phyloP scores from a whole-genome alignment of 177 flowering plant species.

The Tripterygium wilfordii region DNA sequence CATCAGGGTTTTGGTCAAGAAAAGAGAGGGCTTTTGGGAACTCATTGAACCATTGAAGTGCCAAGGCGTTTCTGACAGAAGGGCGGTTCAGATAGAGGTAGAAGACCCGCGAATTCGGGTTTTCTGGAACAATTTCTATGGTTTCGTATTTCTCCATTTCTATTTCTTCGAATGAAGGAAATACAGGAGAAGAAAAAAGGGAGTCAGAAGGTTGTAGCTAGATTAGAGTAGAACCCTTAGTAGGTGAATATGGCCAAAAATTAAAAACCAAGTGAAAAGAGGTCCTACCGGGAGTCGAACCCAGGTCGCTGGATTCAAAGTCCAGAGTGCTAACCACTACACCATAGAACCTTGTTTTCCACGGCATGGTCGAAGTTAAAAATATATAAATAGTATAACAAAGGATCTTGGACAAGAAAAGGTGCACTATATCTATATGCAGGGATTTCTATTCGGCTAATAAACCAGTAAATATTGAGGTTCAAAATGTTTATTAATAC shows the following conservation, averaged over 20 bases:
- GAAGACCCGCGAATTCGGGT: slow-evolving; percentile 33
- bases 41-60: slow-evolving; percentile 67
- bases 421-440: too few species aligned
- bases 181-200: background rate
- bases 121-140: slow-evolving; percentile 29
- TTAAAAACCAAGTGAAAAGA: slow-evolving; percentile 15
- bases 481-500: too few species aligned
- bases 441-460: too few species aligned
- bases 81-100: slow-evolving; percentile 58
- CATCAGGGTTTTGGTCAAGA: slow-evolving; percentile 68
- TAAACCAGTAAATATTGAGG: too few species aligned
- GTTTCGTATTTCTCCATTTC: slow-evolving; percentile 35
- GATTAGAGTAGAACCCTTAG: background rate
- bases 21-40: slow-evolving; percentile 59
- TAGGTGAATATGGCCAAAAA: background rate
- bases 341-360: slow-evolving; percentile 37
- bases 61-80: slow-evolving; percentile 55
- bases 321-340: slow-evolving; percentile 99
- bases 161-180: background rate
- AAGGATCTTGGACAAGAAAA: too few species aligned
- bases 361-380: too few species aligned
- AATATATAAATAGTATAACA: too few species aligned
- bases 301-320: slow-evolving; percentile 99
- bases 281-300: slow-evolving; percentile 99
- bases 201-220: background rate